A percentile compares a stretch with the other conserved stretches of the same genome.
These are phyloP conservation scores for Kwoniella dejecticola DNA, from an alignment of 768 basidiomycete genomes.

Conservation along the genomic window DNA sequence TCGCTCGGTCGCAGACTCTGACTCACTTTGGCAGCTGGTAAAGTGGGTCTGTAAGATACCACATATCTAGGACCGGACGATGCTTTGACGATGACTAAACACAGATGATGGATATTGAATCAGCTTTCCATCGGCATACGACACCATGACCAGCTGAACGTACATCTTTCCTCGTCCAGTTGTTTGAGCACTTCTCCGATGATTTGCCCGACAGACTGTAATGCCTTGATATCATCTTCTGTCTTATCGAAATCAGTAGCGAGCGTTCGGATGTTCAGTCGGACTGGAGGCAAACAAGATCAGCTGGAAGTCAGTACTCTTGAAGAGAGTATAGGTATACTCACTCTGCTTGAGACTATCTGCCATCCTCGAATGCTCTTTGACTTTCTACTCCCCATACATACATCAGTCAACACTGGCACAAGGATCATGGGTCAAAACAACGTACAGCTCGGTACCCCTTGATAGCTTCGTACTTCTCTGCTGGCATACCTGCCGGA, in stretches of 20 bases:
- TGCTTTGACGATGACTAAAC: conserved; percentile 90
- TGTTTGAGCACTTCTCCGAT: conserved; percentile 99
- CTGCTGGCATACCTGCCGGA: conserved; percentile 42
- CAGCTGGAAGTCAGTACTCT: not conserved
- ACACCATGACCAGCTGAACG: not conserved
- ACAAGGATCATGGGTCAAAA: not conserved
- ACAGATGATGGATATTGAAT: not conserved
- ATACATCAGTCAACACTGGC: conserved; percentile 5
- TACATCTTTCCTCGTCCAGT: conserved; percentile 94
- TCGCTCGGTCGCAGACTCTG: not conserved
- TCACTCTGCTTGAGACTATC: conserved; percentile 86
- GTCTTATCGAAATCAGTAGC: conserved; percentile 90
- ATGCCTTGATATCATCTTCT: conserved; percentile 98
- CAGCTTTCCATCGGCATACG: conserved; percentile 5
- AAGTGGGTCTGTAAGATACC: conserved; percentile 89
- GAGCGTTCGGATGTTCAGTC: conserved; percentile 84
- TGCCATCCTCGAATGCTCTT: conserved; percentile 80
- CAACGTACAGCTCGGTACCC: conserved; percentile 55
- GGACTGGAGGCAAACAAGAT: conserved; percentile 62
- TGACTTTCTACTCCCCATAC: conserved; percentile 77
- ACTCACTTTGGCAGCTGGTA: conserved; percentile 67
- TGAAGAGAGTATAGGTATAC: conserved; percentile 50
- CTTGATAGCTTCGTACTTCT: conserved; percentile 54
- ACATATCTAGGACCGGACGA: conserved; percentile 98
- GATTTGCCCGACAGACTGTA: conserved; percentile 98